phyloP scores from a whole-genome alignment of 1,284 basidiomycete species.

The Inonotus hispidus region DNA sequence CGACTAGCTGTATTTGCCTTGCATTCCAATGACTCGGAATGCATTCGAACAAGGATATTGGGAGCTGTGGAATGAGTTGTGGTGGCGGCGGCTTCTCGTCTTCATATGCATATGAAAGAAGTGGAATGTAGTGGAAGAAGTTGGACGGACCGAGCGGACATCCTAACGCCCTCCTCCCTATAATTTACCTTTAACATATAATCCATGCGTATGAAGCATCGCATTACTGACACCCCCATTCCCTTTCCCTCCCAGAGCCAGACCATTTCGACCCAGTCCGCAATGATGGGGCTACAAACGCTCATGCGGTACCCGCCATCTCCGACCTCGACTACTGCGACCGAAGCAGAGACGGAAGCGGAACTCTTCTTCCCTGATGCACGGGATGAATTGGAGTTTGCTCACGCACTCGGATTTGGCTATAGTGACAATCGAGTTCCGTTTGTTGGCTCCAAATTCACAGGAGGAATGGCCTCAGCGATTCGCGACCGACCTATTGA shows the following conservation, averaged over 20 bases:
- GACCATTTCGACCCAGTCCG: not conserved
- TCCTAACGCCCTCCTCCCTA: not conserved
- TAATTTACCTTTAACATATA: not conserved
- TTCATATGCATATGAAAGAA: conserved; percentile 2
- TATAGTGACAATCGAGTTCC: not conserved
- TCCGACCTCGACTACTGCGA: not conserved
- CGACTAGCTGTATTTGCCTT: not conserved
- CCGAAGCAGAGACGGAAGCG: conserved; percentile 1
- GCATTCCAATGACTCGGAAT: not conserved
- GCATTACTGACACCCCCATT: not conserved
- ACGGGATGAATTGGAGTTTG: not conserved
- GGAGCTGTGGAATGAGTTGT: not conserved
- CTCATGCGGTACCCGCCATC: not conserved
- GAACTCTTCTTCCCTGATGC: conserved; percentile 1
- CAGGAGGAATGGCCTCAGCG: not conserved
- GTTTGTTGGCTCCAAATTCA: not conserved
- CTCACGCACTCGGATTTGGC: not conserved
- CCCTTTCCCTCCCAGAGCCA: not conserved
- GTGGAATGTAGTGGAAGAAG: not conserved
- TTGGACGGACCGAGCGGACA: not conserved
- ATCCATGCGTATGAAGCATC: not conserved
- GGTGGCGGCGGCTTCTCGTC: not conserved
- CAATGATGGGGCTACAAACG: not conserved
- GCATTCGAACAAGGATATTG: not conserved
- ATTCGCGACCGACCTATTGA: not conserved